Evolutionary conservation across 2,329 filamentous ascomycete species (phyloP).

Genomic region (Dothideomycetes sp.): DNA sequence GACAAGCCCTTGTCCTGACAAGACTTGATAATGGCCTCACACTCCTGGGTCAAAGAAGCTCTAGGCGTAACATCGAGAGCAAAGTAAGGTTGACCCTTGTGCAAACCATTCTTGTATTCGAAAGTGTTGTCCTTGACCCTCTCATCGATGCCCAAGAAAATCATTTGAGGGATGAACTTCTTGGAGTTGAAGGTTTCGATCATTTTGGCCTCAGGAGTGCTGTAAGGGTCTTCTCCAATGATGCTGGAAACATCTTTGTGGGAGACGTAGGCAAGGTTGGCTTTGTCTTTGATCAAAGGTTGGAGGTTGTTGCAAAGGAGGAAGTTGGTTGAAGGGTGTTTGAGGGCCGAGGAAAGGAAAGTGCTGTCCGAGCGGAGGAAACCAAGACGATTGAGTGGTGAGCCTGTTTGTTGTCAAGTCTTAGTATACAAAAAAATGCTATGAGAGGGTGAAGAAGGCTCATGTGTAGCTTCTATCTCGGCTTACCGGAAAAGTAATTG

Average conservation of each 20-base stretch:
- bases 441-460: too few species aligned
- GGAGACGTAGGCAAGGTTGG: slow-evolving; percentile 58
- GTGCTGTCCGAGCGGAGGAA: slow-evolving; percentile 62
- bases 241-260: slow-evolving; percentile 61
- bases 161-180: slow-evolving; percentile 56
- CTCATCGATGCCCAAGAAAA: slow-evolving; percentile 83
- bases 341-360: slow-evolving; percentile 62
- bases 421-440: not conserved
- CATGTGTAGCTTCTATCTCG: not conserved
- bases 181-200: slow-evolving; percentile 66
- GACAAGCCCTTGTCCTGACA: slow-evolving; percentile 53
- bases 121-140: slow-evolving; percentile 41
- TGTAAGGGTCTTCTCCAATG: slow-evolving; percentile 63
- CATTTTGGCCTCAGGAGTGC: slow-evolving; percentile 60
- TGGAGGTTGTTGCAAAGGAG: slow-evolving; percentile 70
- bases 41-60: slow-evolving; percentile 51
- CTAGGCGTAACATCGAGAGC: slow-evolving; percentile 74
- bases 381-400: slow-evolving; percentile 67
- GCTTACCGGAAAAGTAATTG: slow-evolving; percentile 65
- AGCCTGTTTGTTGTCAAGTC: slow-evolving; percentile 38
- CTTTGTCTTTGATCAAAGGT: slow-evolving; percentile 56
- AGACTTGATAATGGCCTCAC: slow-evolving; percentile 50
- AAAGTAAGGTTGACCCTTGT: slow-evolving; percentile 76
- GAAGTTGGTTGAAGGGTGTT: slow-evolving; percentile 59
- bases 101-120: slow-evolving; percentile 53